Evolutionary conservation across 2,329 filamentous ascomycete species (phyloP).

Genomic region (Alternaria burnsii): DNA sequence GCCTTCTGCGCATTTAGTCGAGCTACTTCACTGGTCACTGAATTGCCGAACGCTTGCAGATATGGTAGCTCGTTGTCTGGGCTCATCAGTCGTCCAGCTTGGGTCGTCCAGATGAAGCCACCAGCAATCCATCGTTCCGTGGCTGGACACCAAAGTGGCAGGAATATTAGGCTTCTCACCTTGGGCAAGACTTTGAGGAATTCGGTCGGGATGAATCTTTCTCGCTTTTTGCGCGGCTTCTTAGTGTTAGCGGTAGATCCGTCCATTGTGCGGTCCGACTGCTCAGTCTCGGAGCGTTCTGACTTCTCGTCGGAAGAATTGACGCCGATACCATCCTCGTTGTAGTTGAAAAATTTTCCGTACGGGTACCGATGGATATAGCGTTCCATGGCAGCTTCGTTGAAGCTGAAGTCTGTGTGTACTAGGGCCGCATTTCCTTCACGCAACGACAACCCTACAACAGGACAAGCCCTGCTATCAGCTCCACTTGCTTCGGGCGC

Average conservation of each 20-base stretch:
- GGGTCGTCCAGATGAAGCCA: constrained; percentile 46
- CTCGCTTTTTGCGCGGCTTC: constrained; percentile 33
- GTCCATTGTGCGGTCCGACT: constrained; percentile 35
- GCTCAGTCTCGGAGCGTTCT: constrained; percentile 40
- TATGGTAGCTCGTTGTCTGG: constrained; percentile 46
- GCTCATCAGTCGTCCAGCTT: constrained; percentile 41
- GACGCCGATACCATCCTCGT: constrained; percentile 42
- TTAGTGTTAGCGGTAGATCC: constrained; percentile 17
- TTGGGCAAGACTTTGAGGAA: constrained; percentile 44
- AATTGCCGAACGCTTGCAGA: constrained; percentile 47
- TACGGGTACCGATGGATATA: constrained; percentile 46
- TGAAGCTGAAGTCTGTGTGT: constrained; percentile 42
- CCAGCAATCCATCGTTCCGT: constrained; percentile 45
- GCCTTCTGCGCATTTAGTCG: constrained; percentile 42
- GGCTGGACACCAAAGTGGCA: constrained; percentile 49
- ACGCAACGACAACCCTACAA: constrained; percentile 35
- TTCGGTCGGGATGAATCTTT: constrained; percentile 44
- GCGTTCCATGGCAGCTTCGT: constrained; percentile 44
- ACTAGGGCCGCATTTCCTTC: constrained; percentile 26
- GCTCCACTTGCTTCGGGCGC: constrained; percentile 9
- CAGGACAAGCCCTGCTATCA: constrained; percentile 37
- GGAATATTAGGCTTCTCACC: constrained; percentile 47
- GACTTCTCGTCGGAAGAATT: constrained; percentile 45
- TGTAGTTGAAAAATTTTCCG: constrained; percentile 49
- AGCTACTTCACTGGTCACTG: constrained; percentile 44